These are phyloP conservation scores for Physcomitrium patens DNA, from an alignment of 225 moss, liverwort and hornwort genomes.

Conservation along the genomic window DNA sequence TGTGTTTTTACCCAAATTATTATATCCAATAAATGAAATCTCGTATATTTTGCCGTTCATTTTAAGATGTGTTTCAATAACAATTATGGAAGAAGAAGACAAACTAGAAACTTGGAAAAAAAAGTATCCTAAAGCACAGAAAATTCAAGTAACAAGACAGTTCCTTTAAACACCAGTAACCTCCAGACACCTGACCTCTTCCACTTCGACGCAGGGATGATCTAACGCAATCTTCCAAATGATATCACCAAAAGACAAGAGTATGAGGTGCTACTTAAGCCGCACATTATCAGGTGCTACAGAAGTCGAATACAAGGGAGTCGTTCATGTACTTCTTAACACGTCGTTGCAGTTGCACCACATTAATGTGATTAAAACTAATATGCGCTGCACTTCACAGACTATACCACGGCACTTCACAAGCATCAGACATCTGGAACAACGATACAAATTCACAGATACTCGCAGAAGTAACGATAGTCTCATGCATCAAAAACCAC, in stretches of 20 bases:
- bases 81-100: too few species aligned
- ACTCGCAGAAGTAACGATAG: constrained; percentile 6
- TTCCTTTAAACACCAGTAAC: too few species aligned
- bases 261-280: constrained; percentile 5
- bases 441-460: not conserved
- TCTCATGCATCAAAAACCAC: not conserved
- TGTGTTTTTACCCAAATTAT: too few species aligned
- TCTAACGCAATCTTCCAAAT: not conserved
- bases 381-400: not conserved
- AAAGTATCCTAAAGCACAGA: too few species aligned
- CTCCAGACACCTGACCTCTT: not conserved
- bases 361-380: not conserved
- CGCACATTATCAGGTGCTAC: too few species aligned
- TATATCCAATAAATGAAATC: too few species aligned
- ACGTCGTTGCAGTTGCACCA: constrained; percentile 3
- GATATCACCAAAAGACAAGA: not conserved
- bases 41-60: too few species aligned
- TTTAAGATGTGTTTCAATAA: too few species aligned
- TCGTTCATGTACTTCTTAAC: constrained; percentile 3
- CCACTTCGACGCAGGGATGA: not conserved
- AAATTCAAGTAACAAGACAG: too few species aligned
- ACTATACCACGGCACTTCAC: not conserved
- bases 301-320: not conserved
- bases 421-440: not conserved
- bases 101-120: too few species aligned